phyloP scores from a whole-genome alignment of 2,329 filamentous ascomycete genomes.

The Sclerotinia spermophila region DNA sequence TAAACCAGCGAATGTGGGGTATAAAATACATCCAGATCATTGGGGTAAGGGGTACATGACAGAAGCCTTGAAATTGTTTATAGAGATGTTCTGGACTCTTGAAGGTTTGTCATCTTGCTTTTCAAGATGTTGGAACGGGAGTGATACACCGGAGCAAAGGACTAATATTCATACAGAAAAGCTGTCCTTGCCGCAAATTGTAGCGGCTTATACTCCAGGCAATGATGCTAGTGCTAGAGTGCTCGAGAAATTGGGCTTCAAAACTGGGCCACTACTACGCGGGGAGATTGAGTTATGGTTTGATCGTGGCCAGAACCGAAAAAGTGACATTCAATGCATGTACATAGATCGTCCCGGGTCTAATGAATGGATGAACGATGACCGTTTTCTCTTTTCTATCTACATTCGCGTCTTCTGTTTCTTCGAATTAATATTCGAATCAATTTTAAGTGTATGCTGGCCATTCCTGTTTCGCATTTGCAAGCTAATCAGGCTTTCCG shows the following conservation, averaged over 20 bases:
- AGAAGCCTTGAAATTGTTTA: conserved; percentile 22
- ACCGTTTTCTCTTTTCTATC: background rate
- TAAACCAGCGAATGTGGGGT: conserved; percentile 21
- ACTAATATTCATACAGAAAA: background rate
- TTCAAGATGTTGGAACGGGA: background rate
- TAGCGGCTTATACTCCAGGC: conserved; percentile 21
- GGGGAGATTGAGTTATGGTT: conserved; percentile 10
- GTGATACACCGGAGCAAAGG: too few relatives aligned
- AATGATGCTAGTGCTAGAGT: conserved; percentile 27
- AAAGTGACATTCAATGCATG: conserved; percentile 7
- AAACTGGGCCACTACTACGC: conserved; percentile 19
- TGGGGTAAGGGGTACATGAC: conserved; percentile 25
- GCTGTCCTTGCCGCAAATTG: background rate
- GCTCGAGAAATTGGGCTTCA: conserved; percentile 26
- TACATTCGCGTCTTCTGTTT: background rate
- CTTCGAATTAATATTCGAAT: background rate
- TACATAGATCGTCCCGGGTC: background rate
- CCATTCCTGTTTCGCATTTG: background rate
- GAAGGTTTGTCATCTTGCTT: background rate
- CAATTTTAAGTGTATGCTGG: background rate
- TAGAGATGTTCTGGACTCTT: conserved; percentile 14
- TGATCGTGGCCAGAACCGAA: background rate
- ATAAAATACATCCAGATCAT: conserved; percentile 22
- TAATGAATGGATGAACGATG: background rate
- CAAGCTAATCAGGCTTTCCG: background rate